Conservation (phyloP, 768 basidiomycete species). For the Paxillus ammoniavirescens region DNA sequence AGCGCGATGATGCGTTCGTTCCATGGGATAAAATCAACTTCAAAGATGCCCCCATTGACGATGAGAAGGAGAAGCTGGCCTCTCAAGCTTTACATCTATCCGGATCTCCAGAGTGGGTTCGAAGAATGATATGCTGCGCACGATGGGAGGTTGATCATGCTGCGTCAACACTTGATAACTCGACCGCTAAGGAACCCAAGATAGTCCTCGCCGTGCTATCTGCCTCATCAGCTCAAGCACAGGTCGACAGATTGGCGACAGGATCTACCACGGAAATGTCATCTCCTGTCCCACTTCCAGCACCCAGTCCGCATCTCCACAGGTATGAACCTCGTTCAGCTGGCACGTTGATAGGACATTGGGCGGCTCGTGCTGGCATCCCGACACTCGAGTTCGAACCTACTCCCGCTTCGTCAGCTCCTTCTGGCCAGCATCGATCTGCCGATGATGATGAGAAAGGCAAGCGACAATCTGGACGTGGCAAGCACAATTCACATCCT, state of each 20-base stretch:
- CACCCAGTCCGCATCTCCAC: conserved; percentile 50
- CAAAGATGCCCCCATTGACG: conserved; percentile 31
- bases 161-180: conserved; percentile 26
- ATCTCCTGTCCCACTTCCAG: conserved; percentile 66
- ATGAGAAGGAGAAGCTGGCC: conserved; percentile 24
- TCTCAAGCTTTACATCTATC: conserved; percentile 25
- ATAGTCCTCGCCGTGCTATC: conserved; percentile 63
- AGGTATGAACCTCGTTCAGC: conserved; percentile 65
- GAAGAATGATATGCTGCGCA: conserved; percentile 80
- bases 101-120: conserved; percentile 78
- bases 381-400: conserved; percentile 52
- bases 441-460: conserved; percentile 35
- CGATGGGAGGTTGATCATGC: conserved; percentile 69
- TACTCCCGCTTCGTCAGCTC: conserved; percentile 12
- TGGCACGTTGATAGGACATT: conserved; percentile 60
- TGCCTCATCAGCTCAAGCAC: conserved; percentile 21
- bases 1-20: conserved; percentile 79
- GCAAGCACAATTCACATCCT: conserved; percentile 29
- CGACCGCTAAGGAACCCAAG: conserved; percentile 34
- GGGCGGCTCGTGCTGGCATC: conserved; percentile 67
- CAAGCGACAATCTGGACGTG: conserved; percentile 25
- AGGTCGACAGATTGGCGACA: conserved; percentile 22
- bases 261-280: conserved; percentile 26
- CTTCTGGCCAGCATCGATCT: conserved; percentile 19
- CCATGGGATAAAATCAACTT: conserved; percentile 75